Percentiles rank a stretch among this genome's conserved stretches.
These are phyloP conservation scores for Cladophialophora yegresii DNA, from an alignment of 2,329 filamentous ascomycete genomes.

Conservation along the genomic window DNA sequence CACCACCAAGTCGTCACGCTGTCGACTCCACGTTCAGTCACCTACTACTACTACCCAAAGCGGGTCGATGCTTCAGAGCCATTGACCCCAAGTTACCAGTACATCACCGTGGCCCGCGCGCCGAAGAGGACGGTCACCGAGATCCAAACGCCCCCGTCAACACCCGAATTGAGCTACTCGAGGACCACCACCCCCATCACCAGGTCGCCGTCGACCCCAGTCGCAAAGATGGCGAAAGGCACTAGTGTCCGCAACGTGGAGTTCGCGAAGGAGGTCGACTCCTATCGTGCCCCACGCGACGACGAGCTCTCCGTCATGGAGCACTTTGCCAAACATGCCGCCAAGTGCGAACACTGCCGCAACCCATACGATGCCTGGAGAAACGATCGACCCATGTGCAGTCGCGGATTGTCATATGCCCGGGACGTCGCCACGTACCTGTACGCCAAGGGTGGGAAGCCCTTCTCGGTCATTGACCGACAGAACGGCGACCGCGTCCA, in stretches of 20 bases:
- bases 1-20: conserved; percentile 27
- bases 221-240: conserved; percentile 30
- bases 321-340: conserved; percentile 42
- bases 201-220: conserved; percentile 26
- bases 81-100: conserved; percentile 24
- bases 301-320: conserved; percentile 44
- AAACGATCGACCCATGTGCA: conserved; percentile 41
- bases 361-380: conserved; percentile 39
- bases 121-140: conserved; percentile 16
- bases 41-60: conserved; percentile 34
- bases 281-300: conserved; percentile 37
- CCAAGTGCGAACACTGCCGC: conserved; percentile 40
- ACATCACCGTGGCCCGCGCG: conserved; percentile 31
- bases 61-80: conserved; percentile 19
- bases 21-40: conserved; percentile 35
- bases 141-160: conserved; percentile 20
- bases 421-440: conserved; percentile 43
- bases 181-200: conserved; percentile 30
- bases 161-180: conserved; percentile 29
- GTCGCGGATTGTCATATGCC: conserved; percentile 41
- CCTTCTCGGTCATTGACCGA: conserved; percentile 49
- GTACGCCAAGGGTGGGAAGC: conserved; percentile 42
- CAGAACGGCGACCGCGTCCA: conserved; percentile 44
- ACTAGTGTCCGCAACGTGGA: conserved; percentile 31
- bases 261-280: conserved; percentile 33